Evolutionary conservation across 2,329 filamentous ascomycete genomes (phyloP).

Genomic region (Lecanicillium sp.): DNA sequence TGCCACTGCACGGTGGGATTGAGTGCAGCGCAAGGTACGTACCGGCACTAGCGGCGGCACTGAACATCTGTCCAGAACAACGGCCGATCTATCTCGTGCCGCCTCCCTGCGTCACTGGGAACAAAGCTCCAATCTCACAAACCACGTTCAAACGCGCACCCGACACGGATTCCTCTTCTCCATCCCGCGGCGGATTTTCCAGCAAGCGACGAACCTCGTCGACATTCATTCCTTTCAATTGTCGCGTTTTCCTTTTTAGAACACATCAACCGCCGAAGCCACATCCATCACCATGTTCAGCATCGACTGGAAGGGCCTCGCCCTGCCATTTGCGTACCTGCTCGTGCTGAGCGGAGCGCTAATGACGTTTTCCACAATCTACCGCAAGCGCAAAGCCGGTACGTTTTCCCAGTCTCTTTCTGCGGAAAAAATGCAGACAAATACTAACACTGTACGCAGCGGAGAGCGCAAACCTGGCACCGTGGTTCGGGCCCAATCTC

Average conservation of each 20-base stretch:
- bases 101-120: neutral
- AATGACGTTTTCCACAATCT: slow-evolving; percentile 85
- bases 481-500: slow-evolving; percentile 88
- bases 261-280: neutral
- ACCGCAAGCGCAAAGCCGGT: slow-evolving; percentile 86
- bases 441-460: slow-evolving; percentile 33
- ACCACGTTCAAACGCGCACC: too few species aligned
- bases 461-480: slow-evolving; percentile 75
- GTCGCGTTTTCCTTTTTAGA: too few species aligned
- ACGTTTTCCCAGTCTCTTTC: slow-evolving; percentile 24
- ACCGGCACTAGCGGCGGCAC: neutral
- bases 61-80: slow-evolving; percentile 9
- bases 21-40: neutral
- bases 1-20: too few species aligned
- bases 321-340: slow-evolving; percentile 84
- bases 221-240: too few species aligned
- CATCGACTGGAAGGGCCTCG: slow-evolving; percentile 74
- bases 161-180: too few species aligned
- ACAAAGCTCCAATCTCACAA: too few species aligned
- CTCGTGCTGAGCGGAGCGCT: slow-evolving; percentile 80
- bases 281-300: slow-evolving; percentile 35
- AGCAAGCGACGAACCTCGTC: too few species aligned
- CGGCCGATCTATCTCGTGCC: neutral
- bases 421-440: too few species aligned
- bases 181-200: too few species aligned